Conservation (phyloP, 805 yeast species). For the Pichia nanzhaoensis region DNA sequence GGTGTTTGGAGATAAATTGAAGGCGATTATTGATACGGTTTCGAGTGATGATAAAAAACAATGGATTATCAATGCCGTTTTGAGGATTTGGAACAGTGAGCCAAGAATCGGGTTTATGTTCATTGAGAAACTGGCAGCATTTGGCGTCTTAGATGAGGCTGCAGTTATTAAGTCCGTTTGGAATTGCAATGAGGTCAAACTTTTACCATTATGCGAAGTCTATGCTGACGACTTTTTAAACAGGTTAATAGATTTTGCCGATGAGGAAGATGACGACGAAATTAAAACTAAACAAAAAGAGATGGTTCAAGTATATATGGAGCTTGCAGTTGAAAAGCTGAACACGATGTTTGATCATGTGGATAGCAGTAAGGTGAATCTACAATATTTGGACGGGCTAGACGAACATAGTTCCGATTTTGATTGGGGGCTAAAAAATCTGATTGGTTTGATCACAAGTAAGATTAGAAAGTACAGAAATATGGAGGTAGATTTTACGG, state of each 20-base stretch:
- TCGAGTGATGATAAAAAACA: conserved; percentile 23
- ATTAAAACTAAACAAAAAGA: conserved; percentile 19
- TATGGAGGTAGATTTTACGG: background rate
- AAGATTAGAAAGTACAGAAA: conserved; percentile 4
- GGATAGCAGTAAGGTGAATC: background rate
- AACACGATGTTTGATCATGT: background rate
- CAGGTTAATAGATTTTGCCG: conserved; percentile 19
- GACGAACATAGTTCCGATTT: conserved; percentile 10
- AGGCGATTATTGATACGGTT: conserved; percentile 20
- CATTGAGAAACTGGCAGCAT: conserved; percentile 43
- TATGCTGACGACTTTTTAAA: conserved; percentile 38
- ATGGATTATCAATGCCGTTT: conserved; percentile 48
- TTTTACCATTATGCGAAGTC: conserved; percentile 35
- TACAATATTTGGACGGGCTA: background rate
- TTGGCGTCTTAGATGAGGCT: conserved; percentile 36
- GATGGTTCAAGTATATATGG: conserved; percentile 9
- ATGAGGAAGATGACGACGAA: conserved; percentile 13
- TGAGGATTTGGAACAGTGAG: conserved; percentile 59
- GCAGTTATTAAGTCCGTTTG: conserved; percentile 39
- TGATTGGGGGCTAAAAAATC: conserved; percentile 11
- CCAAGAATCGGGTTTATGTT: conserved; percentile 61
- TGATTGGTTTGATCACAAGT: conserved; percentile 9
- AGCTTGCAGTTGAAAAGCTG: conserved; percentile 1
- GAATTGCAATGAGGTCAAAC: conserved; percentile 13
- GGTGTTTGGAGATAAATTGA: conserved; percentile 24